phyloP scores from a whole-genome alignment of 164 flowering plant genomes.

The Umbellularia californica region DNA sequence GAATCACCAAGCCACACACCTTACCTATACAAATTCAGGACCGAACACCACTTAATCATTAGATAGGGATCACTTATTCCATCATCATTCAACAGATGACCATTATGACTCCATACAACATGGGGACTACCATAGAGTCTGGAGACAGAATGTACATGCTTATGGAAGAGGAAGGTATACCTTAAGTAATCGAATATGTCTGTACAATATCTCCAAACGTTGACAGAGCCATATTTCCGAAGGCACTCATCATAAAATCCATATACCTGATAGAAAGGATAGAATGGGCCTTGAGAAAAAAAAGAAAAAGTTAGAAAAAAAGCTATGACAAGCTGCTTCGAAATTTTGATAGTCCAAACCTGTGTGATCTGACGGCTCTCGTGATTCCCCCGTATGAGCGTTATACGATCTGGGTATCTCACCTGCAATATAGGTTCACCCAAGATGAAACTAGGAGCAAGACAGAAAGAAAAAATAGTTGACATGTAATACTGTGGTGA shows the following conservation, averaged over 20 bases:
- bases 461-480: background rate
- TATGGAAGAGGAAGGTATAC: slow-evolving; percentile 29
- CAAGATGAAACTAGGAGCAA: slow-evolving; percentile 4
- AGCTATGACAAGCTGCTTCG: background rate
- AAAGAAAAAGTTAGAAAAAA: background rate
- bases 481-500: background rate
- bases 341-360: slow-evolving; percentile 33
- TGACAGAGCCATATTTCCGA: slow-evolving; percentile 97
- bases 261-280: slow-evolving; percentile 62
- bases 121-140: background rate
- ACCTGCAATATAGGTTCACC: slow-evolving; percentile 45
- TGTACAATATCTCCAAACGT: slow-evolving; percentile 99
- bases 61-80: no score
- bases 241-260: slow-evolving; percentile 98
- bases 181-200: slow-evolving; percentile 97
- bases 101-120: background rate
- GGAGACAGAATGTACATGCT: background rate
- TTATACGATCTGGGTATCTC: slow-evolving; percentile 96
- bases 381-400: slow-evolving; percentile 96
- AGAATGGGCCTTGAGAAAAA: slow-evolving; percentile 3
- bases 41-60: no score
- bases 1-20: no score
- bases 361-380: slow-evolving; percentile 99
- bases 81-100: background rate
- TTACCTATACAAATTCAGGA: no score